Evolutionary conservation across 768 basidiomycete genomes (phyloP).

Genomic region (Filobasidium floriforme): DNA sequence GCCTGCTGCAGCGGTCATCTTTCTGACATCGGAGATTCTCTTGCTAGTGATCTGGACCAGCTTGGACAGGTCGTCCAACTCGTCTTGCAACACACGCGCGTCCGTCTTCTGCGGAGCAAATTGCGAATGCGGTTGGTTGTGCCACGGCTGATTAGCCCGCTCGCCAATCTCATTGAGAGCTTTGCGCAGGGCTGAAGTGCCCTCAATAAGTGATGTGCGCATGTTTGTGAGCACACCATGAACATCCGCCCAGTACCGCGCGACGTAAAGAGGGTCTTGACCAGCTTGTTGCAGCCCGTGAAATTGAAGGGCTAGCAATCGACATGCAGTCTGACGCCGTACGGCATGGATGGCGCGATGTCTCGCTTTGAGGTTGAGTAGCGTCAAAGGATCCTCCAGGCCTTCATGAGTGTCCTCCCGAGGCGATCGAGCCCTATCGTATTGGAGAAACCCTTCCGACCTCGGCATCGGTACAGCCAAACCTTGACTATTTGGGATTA

Average conservation of each 20-base stretch:
- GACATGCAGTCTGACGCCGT: slow-evolving; percentile 36
- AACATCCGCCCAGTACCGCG: slow-evolving; percentile 22
- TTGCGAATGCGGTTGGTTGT: background rate
- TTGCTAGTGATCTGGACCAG: background rate
- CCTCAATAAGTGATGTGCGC: slow-evolving; percentile 7
- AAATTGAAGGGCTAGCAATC: slow-evolving; percentile 37
- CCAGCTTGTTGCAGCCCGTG: background rate
- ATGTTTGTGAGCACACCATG: slow-evolving; percentile 23
- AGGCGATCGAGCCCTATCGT: no score
- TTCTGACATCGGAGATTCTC: background rate
- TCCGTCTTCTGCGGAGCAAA: background rate
- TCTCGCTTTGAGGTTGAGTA: slow-evolving; percentile 33
- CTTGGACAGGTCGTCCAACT: background rate
- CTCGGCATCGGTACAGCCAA: no score
- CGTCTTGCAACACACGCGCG: background rate
- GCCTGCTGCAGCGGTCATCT: background rate
- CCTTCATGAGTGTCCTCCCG: background rate
- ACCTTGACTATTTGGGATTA: no score
- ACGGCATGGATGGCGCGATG: slow-evolving; percentile 37
- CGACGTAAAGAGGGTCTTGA: slow-evolving; percentile 18
- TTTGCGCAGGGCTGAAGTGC: slow-evolving; percentile 6
- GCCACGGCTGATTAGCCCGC: background rate
- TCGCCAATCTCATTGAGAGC: background rate
- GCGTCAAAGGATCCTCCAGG: slow-evolving; percentile 26
- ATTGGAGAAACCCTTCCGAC: no score